A percentile compares a stretch with the other conserved stretches of the same genome.
Conservation (phyloP, 108 stramenopile genomes). For the Epithemia pelagica region DNA sequence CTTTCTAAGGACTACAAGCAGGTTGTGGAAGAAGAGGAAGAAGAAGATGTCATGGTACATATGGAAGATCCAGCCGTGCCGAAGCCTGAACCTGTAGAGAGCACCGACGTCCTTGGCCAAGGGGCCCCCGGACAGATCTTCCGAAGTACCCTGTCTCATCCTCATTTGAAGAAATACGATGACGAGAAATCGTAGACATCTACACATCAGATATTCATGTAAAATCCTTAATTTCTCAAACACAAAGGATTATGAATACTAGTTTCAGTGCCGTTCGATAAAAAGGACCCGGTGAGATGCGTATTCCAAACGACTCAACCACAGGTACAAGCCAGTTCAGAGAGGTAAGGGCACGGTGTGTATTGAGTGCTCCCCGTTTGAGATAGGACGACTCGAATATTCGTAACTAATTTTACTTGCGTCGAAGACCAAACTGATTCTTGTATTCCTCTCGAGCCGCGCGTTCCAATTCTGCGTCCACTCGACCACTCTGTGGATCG, state of each 20-base stretch:
- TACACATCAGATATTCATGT: no score
- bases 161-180: constrained; percentile 64
- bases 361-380: no score
- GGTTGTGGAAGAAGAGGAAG: constrained; percentile 55
- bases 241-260: no score
- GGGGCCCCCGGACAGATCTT: constrained; percentile 85
- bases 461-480: constrained; percentile 79
- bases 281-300: no score
- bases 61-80: constrained; percentile 64
- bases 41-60: constrained; percentile 46
- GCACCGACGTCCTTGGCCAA: constrained; percentile 69
- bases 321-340: no score
- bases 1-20: constrained; percentile 72
- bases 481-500: constrained; percentile 88
- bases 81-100: constrained; percentile 7
- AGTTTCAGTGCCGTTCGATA: no score
- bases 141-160: constrained; percentile 71
- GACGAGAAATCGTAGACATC: constrained; percentile 29
- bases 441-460: constrained; percentile 84
- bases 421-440: constrained; percentile 60
- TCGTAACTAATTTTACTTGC: constrained; percentile 32
- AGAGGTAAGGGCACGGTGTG: no score
- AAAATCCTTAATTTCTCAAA: no score
- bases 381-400: no score
- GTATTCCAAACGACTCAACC: no score